A percentile compares a stretch with the other conserved stretches of the same genome.
Evolutionary conservation across 2,329 filamentous ascomycete genomes (phyloP).

Genomic region (Didymella arachidicola): DNA sequence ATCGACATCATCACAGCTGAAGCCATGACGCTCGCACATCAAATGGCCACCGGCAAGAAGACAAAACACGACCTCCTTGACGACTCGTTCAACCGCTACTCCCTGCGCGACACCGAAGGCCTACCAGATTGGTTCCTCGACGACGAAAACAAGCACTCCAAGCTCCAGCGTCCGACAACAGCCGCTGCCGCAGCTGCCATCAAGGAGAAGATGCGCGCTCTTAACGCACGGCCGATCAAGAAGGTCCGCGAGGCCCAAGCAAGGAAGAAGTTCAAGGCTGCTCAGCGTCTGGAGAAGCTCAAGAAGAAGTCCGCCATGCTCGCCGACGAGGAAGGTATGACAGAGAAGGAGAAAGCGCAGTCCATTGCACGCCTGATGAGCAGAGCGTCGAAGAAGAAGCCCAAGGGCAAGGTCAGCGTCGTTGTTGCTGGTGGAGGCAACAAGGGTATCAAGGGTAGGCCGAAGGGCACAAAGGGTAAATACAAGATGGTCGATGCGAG

Average conservation of each 20-base stretch:
- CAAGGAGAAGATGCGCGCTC: slow-evolving; percentile 89
- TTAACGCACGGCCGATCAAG: slow-evolving; percentile 97
- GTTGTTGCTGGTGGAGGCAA: slow-evolving; percentile 88
- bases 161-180: slow-evolving; percentile 84
- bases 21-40: slow-evolving; percentile 95
- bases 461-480: slow-evolving; percentile 89
- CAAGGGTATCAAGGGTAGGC: slow-evolving; percentile 83
- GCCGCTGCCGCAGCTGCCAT: slow-evolving; percentile 90
- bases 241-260: slow-evolving; percentile 97
- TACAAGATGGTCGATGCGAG: slow-evolving; percentile 97
- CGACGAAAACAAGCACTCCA: slow-evolving; percentile 86
- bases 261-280: slow-evolving; percentile 95
- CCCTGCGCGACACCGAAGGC: slow-evolving; percentile 89
- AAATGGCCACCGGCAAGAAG: slow-evolving; percentile 85
- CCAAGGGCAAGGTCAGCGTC: slow-evolving; percentile 80
- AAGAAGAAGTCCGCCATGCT: slow-evolving; percentile 96
- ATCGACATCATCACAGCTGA: slow-evolving; percentile 99
- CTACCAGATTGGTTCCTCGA: slow-evolving; percentile 98
- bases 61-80: slow-evolving; percentile 82
- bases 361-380: slow-evolving; percentile 83
- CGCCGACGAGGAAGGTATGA: slow-evolving; percentile 87
- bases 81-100: slow-evolving; percentile 90
- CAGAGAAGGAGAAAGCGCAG: slow-evolving; percentile 93
- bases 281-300: slow-evolving; percentile 88
- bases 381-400: slow-evolving; percentile 85